Evolutionary conservation across 1,284 basidiomycete species (phyloP), one percentile per base, ranked within the genome.

Genomic region (Lentinus polychrous): DNA sequence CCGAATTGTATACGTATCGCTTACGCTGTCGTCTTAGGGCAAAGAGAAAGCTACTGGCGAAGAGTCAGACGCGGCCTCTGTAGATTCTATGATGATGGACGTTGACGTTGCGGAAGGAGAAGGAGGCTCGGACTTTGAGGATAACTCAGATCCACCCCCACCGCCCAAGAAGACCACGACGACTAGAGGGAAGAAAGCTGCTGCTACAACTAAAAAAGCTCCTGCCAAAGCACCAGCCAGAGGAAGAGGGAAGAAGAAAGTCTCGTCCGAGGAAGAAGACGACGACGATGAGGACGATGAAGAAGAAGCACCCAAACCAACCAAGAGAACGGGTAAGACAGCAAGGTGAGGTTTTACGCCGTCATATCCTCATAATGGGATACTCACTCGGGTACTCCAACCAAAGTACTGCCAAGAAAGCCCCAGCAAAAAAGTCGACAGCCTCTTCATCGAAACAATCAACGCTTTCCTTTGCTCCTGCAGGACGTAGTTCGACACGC

Each of bases 51-150:
- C 68, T 17, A 73, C 70, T 56, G 71, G 66, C 17, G 67, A 67
- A 3, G 72, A 73, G 10, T 75, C 73, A 15, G 78, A 75, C 37
- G 75, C 66, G 2, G 69, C 68, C 32, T 89, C 86, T 1, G 77
- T 78, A 22, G 91, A 94, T 60, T 93, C 89, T 12, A 94, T 93
- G 88, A 48, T 59, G 52, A 58, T 60, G 57, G 64, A 60, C 37
- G 44, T 61, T 12, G 61, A 61, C 45, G 40, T 52, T 2, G 43
- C 39, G 23, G 50, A 23, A 17, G 43, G 43, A 27, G 50, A 23
- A 17, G 59, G 45, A 6, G 57, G 51, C 8, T 63, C 56, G 17
- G 63, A 60, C 24, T 59, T 58, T 23, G 59, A 61, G 17, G 55
- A 52, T 15, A 54, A 60, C 27, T 78, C 75, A 12, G 78, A 79